phyloP scores from a whole-genome alignment of 1,284 basidiomycete genomes.

The Tilletia caries region DNA sequence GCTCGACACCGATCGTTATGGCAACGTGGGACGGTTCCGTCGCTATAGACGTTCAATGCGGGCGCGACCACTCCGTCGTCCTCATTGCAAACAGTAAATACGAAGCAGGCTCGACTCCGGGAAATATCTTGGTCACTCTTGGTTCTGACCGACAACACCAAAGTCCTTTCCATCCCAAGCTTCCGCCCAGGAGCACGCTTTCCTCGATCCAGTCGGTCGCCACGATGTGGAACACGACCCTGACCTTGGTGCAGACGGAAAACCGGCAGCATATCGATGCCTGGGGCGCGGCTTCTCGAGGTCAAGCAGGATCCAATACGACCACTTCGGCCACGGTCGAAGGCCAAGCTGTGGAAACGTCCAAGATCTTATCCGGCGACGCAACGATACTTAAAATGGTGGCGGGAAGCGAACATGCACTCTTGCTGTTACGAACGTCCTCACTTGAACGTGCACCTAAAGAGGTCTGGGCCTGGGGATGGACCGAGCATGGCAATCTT shows the following conservation, averaged over 20 bases:
- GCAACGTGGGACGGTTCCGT: neutral
- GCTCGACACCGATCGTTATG: neutral
- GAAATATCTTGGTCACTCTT: neutral
- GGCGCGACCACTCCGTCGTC: neutral
- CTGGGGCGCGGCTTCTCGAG: conserved; percentile 7
- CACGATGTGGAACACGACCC: conserved; percentile 11
- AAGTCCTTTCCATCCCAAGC: neutral
- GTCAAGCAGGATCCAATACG: neutral
- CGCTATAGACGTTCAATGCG: neutral
- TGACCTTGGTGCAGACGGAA: neutral
- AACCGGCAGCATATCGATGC: neutral
- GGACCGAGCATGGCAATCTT: conserved; percentile 9
- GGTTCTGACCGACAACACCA: neutral
- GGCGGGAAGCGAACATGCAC: neutral
- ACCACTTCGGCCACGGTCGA: neutral
- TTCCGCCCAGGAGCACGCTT: neutral
- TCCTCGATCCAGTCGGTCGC: neutral
- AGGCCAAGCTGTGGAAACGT: neutral
- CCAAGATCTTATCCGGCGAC: neutral
- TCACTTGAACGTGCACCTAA: too few relatives aligned
- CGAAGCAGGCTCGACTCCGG: neutral
- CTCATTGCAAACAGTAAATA: neutral
- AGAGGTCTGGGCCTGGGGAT: conserved; percentile 4
- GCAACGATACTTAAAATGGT: neutral
- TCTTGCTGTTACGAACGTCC: neutral